Evolutionary conservation across 1,139 yeast genomes (phyloP), one percentile per base, ranked within the genome.

Genomic region (Pneumocystis canis): DNA sequence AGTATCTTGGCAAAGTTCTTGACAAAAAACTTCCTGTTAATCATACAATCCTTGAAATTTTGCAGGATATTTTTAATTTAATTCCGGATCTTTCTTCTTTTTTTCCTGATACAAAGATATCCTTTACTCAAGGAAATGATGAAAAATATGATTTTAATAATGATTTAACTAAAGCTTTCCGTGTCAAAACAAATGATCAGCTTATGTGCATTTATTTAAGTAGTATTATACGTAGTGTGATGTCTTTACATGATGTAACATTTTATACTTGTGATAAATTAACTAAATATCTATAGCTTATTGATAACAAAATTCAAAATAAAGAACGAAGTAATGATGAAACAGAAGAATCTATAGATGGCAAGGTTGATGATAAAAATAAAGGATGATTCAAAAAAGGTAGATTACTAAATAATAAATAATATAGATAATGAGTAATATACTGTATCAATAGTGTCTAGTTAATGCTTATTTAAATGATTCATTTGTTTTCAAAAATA

Each of bases 121-220:
- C 71, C 33, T 67, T 61, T 20, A 63, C 67, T n/a, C 63, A 63
- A 47, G 64, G 65, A 33, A 60, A 58, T 33, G 62, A 56, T 2
- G 32, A 60, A 18, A 33, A 58, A 9, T 60, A 60, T 16, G 63
- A 62, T 18, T 57, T 77, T 72, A 83, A 83, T 61, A 64, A 62
- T 25, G 64, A 59, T 39, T 79, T 90, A 67, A 79, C 87, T 28
- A 81, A 84, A 63, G 95, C 97, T 1, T 87, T 90, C 72, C 89
- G 95, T 5, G 81, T 87, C 61, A 92, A 92, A 75, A 89, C 97
- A 1, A 94, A 94, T 72, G 99, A 94, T 71, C 95, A 92, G 74
- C 79, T 94, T 69, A 92, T 94, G 98, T 82, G 89, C 72, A 84
- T 94, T 40, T 94, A 94, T 73, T 83, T 92, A 67, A 83, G 94